A percentile compares a stretch with the other conserved stretches of the same genome.
Conservation (phyloP, 371 early-diverging fungal species). For the Haplosporangium sp. region DNA sequence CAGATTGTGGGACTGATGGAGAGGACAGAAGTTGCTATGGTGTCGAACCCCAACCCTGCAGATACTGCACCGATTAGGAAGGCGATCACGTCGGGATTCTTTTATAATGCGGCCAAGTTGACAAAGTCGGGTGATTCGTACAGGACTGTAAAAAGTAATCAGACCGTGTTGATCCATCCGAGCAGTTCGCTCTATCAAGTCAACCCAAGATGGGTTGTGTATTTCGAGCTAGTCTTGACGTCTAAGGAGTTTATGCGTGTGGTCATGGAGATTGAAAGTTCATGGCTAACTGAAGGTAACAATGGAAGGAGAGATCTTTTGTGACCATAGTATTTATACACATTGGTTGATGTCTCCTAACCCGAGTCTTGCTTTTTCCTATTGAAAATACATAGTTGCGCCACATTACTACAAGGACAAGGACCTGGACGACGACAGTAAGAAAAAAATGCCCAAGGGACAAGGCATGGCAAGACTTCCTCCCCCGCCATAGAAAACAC, state of each 20-base stretch:
- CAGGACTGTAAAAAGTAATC: conserved; percentile 90
- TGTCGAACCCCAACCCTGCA: conserved; percentile 79
- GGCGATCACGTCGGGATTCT: conserved; percentile 94
- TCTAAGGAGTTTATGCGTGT: conserved; percentile 96
- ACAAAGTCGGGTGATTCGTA: conserved; percentile 90
- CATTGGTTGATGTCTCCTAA: conserved; percentile 9
- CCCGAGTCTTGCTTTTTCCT: background rate
- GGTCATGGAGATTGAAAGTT: conserved; percentile 91
- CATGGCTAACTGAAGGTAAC: conserved; percentile 91
- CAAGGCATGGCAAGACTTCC: conserved; percentile 45
- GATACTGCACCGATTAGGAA: conserved; percentile 86
- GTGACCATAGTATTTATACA: background rate
- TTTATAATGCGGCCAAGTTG: conserved; percentile 91
- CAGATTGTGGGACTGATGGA: conserved; percentile 94
- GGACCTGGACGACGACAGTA: conserved; percentile 74
- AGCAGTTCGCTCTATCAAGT: conserved; percentile 80
- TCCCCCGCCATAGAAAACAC: conserved; percentile 19
- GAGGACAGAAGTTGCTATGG: conserved; percentile 89
- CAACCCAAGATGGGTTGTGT: conserved; percentile 87
- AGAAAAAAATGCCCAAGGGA: conserved; percentile 70
- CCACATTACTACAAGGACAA: conserved; percentile 92
- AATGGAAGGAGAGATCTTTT: background rate
- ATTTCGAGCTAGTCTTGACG: conserved; percentile 94
- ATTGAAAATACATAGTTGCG: conserved; percentile 18
- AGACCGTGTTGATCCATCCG: conserved; percentile 95